These are phyloP conservation scores for Lactifluus hygrophoroides DNA, from an alignment of 768 basidiomycete species.

Conservation along the genomic window DNA sequence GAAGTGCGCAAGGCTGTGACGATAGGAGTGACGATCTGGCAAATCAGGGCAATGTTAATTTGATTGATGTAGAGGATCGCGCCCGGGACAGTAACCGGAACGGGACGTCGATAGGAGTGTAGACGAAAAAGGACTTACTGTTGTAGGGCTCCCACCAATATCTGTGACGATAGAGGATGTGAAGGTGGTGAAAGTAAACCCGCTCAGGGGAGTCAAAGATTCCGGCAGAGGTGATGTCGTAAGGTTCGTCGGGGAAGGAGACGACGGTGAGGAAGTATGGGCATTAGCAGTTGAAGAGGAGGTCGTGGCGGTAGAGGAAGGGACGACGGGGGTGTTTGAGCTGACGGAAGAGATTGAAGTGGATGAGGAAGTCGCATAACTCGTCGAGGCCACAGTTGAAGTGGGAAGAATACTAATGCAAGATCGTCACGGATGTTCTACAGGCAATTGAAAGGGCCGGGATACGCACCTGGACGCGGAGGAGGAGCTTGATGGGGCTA, in stretches of 20 bases:
- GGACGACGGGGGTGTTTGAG: neutral
- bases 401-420: neutral
- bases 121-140: conserved; percentile 1
- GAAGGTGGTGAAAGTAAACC: conserved; percentile 5
- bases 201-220: neutral
- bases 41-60: neutral
- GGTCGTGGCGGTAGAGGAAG: neutral
- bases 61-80: neutral
- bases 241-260: neutral
- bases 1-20: conserved; percentile 6
- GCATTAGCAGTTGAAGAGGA: neutral
- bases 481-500: neutral
- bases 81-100: neutral
- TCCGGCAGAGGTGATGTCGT: neutral
- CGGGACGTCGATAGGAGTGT: neutral
- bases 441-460: neutral
- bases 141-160: conserved; percentile 15
- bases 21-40: conserved; percentile 16
- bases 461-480: neutral
- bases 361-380: neutral
- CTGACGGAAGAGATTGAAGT: neutral
- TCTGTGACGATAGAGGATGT: conserved; percentile 7
- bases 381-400: neutral
- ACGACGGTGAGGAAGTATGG: neutral
- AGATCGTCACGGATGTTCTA: neutral